These are phyloP conservation scores for Ophiosphaerella korrae DNA, from an alignment of 2,329 filamentous ascomycete species.

Conservation along the genomic window DNA sequence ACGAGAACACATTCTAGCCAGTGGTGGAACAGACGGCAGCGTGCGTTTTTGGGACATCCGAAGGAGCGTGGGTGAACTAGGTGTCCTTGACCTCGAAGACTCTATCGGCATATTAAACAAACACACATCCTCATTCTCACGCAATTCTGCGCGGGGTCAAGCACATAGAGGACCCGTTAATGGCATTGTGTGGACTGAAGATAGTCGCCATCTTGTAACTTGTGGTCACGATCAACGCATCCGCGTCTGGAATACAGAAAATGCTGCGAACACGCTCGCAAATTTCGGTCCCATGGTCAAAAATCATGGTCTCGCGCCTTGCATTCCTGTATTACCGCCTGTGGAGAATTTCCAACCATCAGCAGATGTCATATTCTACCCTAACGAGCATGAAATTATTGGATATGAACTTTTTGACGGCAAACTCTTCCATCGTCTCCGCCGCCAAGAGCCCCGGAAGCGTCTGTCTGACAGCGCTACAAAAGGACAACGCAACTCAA, in stretches of 20 bases:
- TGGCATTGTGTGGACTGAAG: slow-evolving; percentile 81
- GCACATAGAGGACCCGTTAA: slow-evolving; percentile 86
- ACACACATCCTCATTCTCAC: slow-evolving; percentile 48
- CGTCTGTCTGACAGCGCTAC: slow-evolving; percentile 11
- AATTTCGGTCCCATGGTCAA: slow-evolving; percentile 84
- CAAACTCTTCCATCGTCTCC: slow-evolving; percentile 70
- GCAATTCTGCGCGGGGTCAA: slow-evolving; percentile 46
- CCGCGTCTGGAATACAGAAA: slow-evolving; percentile 82
- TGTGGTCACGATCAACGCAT: slow-evolving; percentile 83
- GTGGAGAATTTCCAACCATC: slow-evolving; percentile 60
- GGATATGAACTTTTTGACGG: slow-evolving; percentile 81
- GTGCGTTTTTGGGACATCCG: slow-evolving; percentile 88
- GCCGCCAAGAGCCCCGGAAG: slow-evolving; percentile 58
- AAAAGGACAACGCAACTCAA: slow-evolving; percentile 48
- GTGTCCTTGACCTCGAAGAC: slow-evolving; percentile 83
- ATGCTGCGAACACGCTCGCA: slow-evolving; percentile 83
- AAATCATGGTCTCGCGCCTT: slow-evolving; percentile 60
- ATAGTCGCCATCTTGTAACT: slow-evolving; percentile 76
- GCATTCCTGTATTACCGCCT: slow-evolving; percentile 62
- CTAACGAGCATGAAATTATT: slow-evolving; percentile 76
- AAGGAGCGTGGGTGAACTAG: slow-evolving; percentile 75
- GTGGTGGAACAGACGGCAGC: slow-evolving; percentile 82
- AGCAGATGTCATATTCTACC: slow-evolving; percentile 75
- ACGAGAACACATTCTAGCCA: slow-evolving; percentile 78
- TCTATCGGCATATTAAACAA: slow-evolving; percentile 67